Conservation (phyloP, 2,329 filamentous ascomycete genomes). For the Trichoderma harzianum region DNA sequence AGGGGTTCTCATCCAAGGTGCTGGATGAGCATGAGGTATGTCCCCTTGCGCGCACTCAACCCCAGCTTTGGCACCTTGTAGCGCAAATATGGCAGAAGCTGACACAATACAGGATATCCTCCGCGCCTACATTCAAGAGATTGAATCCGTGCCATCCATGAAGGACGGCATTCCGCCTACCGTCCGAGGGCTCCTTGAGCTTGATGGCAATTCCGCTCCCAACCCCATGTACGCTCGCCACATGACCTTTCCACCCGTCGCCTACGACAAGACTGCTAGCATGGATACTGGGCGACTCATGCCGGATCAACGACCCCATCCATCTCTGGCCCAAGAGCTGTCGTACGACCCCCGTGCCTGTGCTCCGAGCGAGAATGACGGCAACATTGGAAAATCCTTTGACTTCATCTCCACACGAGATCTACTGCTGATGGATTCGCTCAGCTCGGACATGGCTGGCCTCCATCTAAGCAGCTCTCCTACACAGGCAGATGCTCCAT, state of each 20-base stretch:
- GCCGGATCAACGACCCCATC: conserved; percentile 32
- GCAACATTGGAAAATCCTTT: conserved; percentile 36
- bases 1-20: conserved; percentile 56
- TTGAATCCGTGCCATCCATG: conserved; percentile 48
- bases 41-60: neutral
- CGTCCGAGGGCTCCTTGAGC: conserved; percentile 52
- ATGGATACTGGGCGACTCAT: conserved; percentile 38
- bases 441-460: conserved; percentile 40
- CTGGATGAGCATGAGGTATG: conserved; percentile 56
- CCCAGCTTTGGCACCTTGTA: neutral
- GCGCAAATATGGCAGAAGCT: conserved; percentile 8
- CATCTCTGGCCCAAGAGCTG: conserved; percentile 25
- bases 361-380: conserved; percentile 36
- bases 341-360: conserved; percentile 38
- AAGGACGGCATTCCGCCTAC: conserved; percentile 46
- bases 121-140: conserved; percentile 58
- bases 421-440: conserved; percentile 46
- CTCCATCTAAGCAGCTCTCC: conserved; percentile 41
- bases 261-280: conserved; percentile 42
- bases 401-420: conserved; percentile 54
- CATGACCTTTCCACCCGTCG: conserved; percentile 23
- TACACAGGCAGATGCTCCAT: conserved; percentile 31
- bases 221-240: neutral
- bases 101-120: conserved; percentile 48
- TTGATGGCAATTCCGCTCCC: conserved; percentile 32